phyloP scores from a whole-genome alignment of 768 basidiomycete species.

The Kwoniella heveanensis region DNA sequence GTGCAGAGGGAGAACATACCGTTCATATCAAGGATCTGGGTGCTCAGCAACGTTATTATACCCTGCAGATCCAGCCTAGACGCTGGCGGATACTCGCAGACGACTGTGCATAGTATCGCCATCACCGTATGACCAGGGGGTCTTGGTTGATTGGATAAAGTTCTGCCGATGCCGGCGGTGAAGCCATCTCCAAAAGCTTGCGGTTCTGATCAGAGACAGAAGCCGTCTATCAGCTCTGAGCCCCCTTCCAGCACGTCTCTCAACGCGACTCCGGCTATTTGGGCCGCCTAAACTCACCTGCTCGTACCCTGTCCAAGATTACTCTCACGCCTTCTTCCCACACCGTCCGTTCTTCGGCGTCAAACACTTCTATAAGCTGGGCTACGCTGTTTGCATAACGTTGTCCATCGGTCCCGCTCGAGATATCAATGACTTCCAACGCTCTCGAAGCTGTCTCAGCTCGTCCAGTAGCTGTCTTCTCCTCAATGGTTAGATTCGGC shows the following conservation, averaged over 20 bases:
- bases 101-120: constrained; percentile 17
- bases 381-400: constrained; percentile 5
- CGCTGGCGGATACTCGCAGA: constrained; percentile 10
- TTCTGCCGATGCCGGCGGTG: constrained; percentile 5
- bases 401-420: not conserved
- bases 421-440: constrained; percentile 27
- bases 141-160: not conserved
- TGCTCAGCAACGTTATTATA: not conserved
- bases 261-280: too few relatives aligned
- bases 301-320: not conserved
- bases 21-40: not conserved
- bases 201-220: not conserved
- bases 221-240: not conserved
- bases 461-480: constrained; percentile 14
- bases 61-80: not conserved
- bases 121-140: constrained; percentile 7
- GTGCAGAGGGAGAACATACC: constrained; percentile 4
- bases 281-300: too few relatives aligned
- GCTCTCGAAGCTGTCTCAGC: constrained; percentile 27
- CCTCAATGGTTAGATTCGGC: not conserved
- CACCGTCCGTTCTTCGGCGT: not conserved
- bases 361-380: not conserved
- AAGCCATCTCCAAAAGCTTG: not conserved
- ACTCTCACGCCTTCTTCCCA: constrained; percentile 23
- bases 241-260: too few relatives aligned